These are phyloP conservation scores for Malassezia arunalokei DNA, from an alignment of 1,284 basidiomycete species.

Conservation along the genomic window DNA sequence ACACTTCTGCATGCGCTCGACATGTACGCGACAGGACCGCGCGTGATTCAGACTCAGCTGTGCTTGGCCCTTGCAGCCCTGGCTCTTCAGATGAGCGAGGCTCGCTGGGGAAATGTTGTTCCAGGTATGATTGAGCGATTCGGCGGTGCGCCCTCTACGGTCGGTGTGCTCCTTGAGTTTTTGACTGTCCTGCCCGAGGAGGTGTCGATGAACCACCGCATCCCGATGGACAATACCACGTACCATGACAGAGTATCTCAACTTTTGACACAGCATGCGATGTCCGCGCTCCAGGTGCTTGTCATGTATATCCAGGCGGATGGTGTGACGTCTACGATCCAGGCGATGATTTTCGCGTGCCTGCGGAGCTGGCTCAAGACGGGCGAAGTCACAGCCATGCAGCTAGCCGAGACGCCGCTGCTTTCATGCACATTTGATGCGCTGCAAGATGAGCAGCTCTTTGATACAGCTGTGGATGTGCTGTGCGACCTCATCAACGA, in stretches of 20 bases:
- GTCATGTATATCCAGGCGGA: slow-evolving; percentile 78
- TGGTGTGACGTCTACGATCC: slow-evolving; percentile 73
- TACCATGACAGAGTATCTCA: slow-evolving; percentile 46
- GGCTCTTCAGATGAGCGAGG: slow-evolving; percentile 69
- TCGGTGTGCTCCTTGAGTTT: slow-evolving; percentile 75
- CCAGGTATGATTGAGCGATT: slow-evolving; percentile 72
- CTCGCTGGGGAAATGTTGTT: slow-evolving; percentile 66
- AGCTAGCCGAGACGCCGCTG: slow-evolving; percentile 67
- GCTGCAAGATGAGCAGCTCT: slow-evolving; percentile 57
- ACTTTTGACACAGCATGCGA: slow-evolving; percentile 53
- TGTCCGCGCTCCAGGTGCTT: slow-evolving; percentile 64
- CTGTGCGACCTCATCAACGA: slow-evolving; percentile 93
- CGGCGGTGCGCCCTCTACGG: slow-evolving; percentile 69
- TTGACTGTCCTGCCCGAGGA: slow-evolving; percentile 86
- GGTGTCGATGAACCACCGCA: slow-evolving; percentile 67
- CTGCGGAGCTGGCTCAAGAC: slow-evolving; percentile 75
- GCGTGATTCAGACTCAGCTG: slow-evolving; percentile 75
- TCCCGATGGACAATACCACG: slow-evolving; percentile 74
- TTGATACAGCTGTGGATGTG: slow-evolving; percentile 81
- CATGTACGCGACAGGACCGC: slow-evolving; percentile 59
- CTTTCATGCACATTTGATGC: slow-evolving; percentile 54
- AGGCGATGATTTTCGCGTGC: slow-evolving; percentile 73
- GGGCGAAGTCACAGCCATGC: slow-evolving; percentile 63
- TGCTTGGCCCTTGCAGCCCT: slow-evolving; percentile 80
- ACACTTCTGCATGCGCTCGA: slow-evolving; percentile 69